A percentile compares a stretch with the other conserved stretches of the same genome.
phyloP scores from a whole-genome alignment of 78 protist genomes.

The Dictyostelium brefeldianum region DNA sequence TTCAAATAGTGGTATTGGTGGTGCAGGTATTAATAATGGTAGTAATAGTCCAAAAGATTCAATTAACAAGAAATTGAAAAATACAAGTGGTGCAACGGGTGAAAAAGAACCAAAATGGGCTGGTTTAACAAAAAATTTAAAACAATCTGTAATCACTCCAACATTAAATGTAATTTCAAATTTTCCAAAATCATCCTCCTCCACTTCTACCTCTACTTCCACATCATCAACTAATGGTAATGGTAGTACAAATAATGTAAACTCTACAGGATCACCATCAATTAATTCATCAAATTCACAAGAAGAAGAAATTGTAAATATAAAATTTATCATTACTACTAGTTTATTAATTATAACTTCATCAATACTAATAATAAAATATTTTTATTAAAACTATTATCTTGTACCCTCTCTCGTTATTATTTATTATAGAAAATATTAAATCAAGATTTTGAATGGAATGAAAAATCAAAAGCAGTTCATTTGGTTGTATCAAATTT shows the following conservation, averaged over 20 bases:
- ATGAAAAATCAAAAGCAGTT: constrained; percentile 43
- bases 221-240: not conserved
- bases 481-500: constrained; percentile 40
- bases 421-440: constrained; percentile 18
- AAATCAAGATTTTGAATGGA: constrained; percentile 52
- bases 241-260: not conserved
- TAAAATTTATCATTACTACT: not conserved
- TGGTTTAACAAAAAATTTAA: constrained; percentile 33
- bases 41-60: not conserved
- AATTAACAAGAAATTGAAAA: no score
- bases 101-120: not conserved
- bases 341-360: not conserved
- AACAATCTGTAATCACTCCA: constrained; percentile 51
- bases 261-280: not conserved
- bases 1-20: constrained; percentile 17
- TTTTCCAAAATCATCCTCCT: constrained; percentile 2
- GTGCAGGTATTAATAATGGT: constrained; percentile 4
- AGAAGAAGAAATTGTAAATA: constrained; percentile 77
- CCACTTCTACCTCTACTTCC: not conserved
- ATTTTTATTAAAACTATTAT: no score
- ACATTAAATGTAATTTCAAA: constrained; percentile 46
- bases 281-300: not conserved
- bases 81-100: not conserved
- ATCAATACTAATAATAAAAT: constrained; percentile 8
- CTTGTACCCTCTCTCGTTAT: no score